Evolutionary conservation across 306 rosid species (phyloP), one percentile per base, ranked within the genome.

Genomic region (Gleditsia sinensis): DNA sequence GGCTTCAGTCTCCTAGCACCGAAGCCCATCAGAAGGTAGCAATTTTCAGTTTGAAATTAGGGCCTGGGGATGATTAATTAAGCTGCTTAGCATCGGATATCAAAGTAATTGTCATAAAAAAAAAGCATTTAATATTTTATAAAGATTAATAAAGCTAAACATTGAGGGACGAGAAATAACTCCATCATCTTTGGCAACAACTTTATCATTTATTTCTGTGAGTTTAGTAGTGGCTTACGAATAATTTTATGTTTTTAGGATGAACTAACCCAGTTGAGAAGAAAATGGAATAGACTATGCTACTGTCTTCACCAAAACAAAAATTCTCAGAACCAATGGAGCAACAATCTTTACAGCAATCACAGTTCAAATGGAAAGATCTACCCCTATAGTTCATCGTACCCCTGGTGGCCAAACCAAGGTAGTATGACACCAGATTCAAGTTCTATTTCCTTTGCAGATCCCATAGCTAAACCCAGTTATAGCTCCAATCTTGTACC

Each of bases 1-100:
- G 99, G 99, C 94, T 95, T 76, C 99, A 84, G 78, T 85, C 94
- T 69, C 91, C 86, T 59, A 84, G 75, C 72, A 68, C 89, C 2
- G 81, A 88, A 79, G 34, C 73, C 48, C 81, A 71, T 75, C 97
- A 81, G 13, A 89, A 88, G 98, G 98, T 94, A 78, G 23, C 62
- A 67, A 77, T 58, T 64, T 48, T 3, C 0, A n/a, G n/a, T n/a
- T 10, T 1, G 14, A 46, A n/a, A n/a, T 4, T 14, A n/a, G 6
- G 11, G n/a, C 3, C 7, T 3, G 39, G 7, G 17, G 48, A 60
- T 5, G 27, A 3, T 45, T 7, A 14, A 27, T 59, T 60, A 32
- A 24, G 5, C n/a, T n/a, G n/a, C n/a, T n/a, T n/a, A n/a, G n/a
- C n/a, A n/a, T n/a, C n/a, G n/a, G n/a, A n/a, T n/a, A n/a, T n/a